A percentile compares a stretch with the other conserved stretches of the same genome.
Evolutionary conservation across 768 basidiomycete genomes (phyloP).

Genomic region (Pholiota conissans): DNA sequence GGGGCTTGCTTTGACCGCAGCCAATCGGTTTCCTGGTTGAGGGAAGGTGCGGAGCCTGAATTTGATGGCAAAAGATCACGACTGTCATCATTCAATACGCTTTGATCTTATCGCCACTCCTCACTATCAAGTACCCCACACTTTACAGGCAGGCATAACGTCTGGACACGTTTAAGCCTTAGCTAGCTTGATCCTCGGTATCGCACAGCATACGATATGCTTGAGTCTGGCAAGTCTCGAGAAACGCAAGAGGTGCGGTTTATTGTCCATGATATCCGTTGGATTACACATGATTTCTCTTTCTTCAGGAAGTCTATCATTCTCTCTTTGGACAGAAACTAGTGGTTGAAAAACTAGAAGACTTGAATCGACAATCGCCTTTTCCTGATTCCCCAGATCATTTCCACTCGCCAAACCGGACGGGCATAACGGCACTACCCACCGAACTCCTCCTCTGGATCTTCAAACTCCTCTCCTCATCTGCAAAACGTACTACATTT

Average conservation of each 20-base stretch:
- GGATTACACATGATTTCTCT: too few species aligned
- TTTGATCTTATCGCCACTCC: not conserved
- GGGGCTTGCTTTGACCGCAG: not conserved
- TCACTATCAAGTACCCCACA: not conserved
- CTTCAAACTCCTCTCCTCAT: not conserved
- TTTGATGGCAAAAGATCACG: not conserved
- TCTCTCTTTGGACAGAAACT: constrained; percentile 3
- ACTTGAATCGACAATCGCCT: not conserved
- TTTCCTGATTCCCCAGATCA: not conserved
- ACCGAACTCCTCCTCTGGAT: constrained; percentile 7
- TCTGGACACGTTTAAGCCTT: not conserved
- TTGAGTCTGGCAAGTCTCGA: not conserved
- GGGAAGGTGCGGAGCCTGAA: not conserved
- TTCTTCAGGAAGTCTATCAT: not conserved
- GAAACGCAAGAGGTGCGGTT: not conserved
- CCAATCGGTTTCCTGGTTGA: not conserved
- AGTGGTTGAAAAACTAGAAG: not conserved
- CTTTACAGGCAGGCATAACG: not conserved
- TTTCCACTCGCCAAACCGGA: not conserved
- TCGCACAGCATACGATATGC: not conserved
- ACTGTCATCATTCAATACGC: not conserved
- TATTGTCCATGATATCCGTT: not conserved
- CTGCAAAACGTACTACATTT: not conserved
- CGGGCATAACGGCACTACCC: not conserved
- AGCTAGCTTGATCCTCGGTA: too few species aligned